Conservation (phyloP, 306 rosid species). For the Ziziphus jujuba region DNA sequence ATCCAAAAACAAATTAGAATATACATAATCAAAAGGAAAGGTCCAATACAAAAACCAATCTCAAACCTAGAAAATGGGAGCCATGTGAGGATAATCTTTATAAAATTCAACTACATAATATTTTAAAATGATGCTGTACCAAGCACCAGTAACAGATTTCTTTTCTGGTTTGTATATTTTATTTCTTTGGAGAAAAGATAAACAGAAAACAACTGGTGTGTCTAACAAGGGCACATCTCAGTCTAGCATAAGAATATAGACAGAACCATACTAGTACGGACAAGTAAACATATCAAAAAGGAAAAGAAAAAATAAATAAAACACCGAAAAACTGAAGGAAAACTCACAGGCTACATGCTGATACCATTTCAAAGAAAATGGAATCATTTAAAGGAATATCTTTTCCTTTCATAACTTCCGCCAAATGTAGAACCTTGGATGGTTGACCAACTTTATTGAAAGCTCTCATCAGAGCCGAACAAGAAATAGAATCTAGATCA, state of each 20-base stretch:
- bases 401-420: conserved; percentile 72
- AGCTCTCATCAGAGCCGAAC: conserved; percentile 85
- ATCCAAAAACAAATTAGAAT: no score
- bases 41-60: no score
- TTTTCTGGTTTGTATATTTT: not conserved
- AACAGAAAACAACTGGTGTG: conserved; percentile 1
- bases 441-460: conserved; percentile 84
- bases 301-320: not conserved
- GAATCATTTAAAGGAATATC: conserved; percentile 74
- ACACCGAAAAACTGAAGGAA: not conserved
- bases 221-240: not conserved
- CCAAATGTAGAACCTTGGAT: conserved; percentile 67
- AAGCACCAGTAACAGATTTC: conserved; percentile 2
- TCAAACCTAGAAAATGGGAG: no score
- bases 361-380: conserved; percentile 78
- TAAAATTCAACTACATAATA: no score
- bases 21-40: no score
- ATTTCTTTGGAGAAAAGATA: not conserved
- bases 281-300: not conserved
- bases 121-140: conserved; percentile 11
- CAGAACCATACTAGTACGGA: not conserved
- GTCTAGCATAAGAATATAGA: conserved; percentile 4
- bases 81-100: no score
- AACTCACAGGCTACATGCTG: conserved; percentile 92
- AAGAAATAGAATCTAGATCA: conserved; percentile 71